phyloP scores from a whole-genome alignment of 202 grass and related monocot genomes.

The Digitaria exilis region DNA sequence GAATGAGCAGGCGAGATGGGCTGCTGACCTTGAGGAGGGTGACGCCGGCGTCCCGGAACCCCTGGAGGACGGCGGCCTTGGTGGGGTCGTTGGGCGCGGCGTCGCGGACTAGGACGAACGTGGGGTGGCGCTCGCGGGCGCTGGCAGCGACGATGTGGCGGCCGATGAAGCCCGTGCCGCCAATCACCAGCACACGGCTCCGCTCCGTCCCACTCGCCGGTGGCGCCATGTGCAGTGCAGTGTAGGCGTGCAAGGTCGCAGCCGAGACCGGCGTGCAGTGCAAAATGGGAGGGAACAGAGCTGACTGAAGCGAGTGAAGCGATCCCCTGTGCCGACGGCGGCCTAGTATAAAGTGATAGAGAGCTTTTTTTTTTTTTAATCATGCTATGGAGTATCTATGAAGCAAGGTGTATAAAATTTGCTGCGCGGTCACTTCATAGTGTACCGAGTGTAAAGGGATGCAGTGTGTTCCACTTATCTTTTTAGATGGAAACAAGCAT shows the following conservation, averaged over 20 bases:
- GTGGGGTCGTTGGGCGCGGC: slow-evolving; percentile 37
- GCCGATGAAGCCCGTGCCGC: slow-evolving; percentile 61
- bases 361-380: too few species aligned
- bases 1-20: not conserved
- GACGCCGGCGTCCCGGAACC: slow-evolving; percentile 52
- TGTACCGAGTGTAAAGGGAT: too few species aligned
- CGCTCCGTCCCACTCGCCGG: slow-evolving; percentile 12
- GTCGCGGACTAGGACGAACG: slow-evolving; percentile 55
- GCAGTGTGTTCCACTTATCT: too few species aligned
- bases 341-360: too few species aligned
- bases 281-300: too few species aligned
- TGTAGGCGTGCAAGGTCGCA: not conserved
- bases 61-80: slow-evolving; percentile 56
- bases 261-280: too few species aligned
- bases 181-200: slow-evolving; percentile 60
- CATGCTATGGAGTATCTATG: too few species aligned
- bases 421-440: too few species aligned
- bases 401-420: too few species aligned
- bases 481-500: too few species aligned
- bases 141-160: slow-evolving; percentile 44
- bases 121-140: slow-evolving; percentile 52
- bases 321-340: too few species aligned
- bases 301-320: too few species aligned
- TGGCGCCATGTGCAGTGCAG: slow-evolving; percentile 13
- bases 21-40: slow-evolving; percentile 44